Evolutionary conservation across 2,329 filamentous ascomycete genomes (phyloP).

Genomic region (Microsporum canis): DNA sequence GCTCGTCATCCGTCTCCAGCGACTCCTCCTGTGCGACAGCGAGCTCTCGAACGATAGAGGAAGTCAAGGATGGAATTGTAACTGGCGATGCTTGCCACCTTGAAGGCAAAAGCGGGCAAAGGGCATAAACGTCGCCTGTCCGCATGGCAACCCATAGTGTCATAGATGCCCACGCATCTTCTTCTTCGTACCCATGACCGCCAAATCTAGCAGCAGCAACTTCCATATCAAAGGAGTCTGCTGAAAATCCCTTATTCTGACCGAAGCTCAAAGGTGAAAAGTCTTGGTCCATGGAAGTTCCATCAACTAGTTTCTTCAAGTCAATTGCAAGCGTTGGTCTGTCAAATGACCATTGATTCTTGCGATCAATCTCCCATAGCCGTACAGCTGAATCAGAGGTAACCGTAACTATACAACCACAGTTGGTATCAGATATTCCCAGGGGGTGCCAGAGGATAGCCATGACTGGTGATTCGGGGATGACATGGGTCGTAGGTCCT

Average conservation of each 20-base stretch:
- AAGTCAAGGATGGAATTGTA: conserved; percentile 68
- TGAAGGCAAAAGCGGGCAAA: conserved; percentile 78
- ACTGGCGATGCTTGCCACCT: conserved; percentile 72
- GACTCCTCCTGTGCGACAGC: conserved; percentile 33
- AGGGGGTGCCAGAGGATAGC: conserved; percentile 88
- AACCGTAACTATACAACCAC: conserved; percentile 73
- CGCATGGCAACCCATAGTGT: conserved; percentile 95
- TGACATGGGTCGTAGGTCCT: conserved; percentile 85
- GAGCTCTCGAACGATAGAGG: conserved; percentile 67
- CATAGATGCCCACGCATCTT: conserved; percentile 78
- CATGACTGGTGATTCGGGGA: conserved; percentile 67
- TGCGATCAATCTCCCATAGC: conserved; percentile 78
- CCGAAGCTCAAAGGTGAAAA: conserved; percentile 64
- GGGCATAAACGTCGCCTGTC: conserved; percentile 81
- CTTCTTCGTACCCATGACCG: conserved; percentile 48
- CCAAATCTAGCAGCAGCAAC: conserved; percentile 86
- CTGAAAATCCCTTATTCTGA: conserved; percentile 71
- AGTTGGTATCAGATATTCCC: conserved; percentile 53
- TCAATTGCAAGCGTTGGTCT: conserved; percentile 74
- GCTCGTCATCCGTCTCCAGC: conserved; percentile 35
- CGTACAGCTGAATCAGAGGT: conserved; percentile 80
- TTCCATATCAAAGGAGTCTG: conserved; percentile 86
- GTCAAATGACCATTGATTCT: conserved; percentile 79
- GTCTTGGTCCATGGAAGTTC: conserved; percentile 68
- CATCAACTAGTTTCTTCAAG: conserved; percentile 77